A percentile compares a stretch with the other conserved stretches of the same genome.
These are phyloP conservation scores for Fusarium brevicatenulatum DNA, from an alignment of 2,329 filamentous ascomycete genomes.

Conservation along the genomic window DNA sequence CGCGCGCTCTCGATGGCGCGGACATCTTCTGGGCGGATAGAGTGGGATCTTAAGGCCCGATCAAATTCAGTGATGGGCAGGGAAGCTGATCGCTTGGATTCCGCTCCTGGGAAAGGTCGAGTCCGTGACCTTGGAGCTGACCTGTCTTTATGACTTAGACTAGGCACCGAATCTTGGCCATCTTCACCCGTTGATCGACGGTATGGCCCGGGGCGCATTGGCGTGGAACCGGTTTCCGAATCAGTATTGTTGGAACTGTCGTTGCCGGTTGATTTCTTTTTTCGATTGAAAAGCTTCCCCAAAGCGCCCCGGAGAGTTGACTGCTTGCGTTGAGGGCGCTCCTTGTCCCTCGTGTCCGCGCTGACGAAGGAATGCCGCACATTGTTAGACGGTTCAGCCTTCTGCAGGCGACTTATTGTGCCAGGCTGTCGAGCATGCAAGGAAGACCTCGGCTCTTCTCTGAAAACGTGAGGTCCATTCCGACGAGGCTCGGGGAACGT, in stretches of 20 bases:
- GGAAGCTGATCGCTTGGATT: conserved; percentile 66
- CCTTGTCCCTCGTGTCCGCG: conserved; percentile 42
- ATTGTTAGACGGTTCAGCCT: conserved; percentile 50
- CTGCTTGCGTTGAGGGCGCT: conserved; percentile 63
- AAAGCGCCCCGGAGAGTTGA: conserved; percentile 66
- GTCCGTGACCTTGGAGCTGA: conserved; percentile 52
- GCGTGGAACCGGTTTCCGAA: conserved; percentile 37
- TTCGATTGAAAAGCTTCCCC: conserved; percentile 67
- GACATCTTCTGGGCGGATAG: conserved; percentile 66
- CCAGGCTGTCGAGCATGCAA: conserved; percentile 18
- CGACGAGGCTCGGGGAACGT: conserved; percentile 30
- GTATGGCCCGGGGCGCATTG: conserved; percentile 39
- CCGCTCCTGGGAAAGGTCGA: conserved; percentile 49
- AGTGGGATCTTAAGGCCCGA: conserved; percentile 69
- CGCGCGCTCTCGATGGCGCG: conserved; percentile 63
- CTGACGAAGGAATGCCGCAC: conserved; percentile 61
- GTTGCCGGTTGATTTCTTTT: conserved; percentile 55
- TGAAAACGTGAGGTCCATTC: conserved; percentile 19
- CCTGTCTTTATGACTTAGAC: conserved; percentile 24
- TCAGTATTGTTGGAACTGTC: conserved; percentile 39
- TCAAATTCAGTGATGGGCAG: conserved; percentile 70
- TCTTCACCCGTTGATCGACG: conserved; percentile 32
- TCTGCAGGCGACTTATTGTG: conserved; percentile 30
- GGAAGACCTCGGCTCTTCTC: conserved; percentile 21
- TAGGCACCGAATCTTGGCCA: conserved; percentile 30